phyloP scores from a whole-genome alignment of 2,329 filamentous ascomycete species.

The Pezicula radicicola region DNA sequence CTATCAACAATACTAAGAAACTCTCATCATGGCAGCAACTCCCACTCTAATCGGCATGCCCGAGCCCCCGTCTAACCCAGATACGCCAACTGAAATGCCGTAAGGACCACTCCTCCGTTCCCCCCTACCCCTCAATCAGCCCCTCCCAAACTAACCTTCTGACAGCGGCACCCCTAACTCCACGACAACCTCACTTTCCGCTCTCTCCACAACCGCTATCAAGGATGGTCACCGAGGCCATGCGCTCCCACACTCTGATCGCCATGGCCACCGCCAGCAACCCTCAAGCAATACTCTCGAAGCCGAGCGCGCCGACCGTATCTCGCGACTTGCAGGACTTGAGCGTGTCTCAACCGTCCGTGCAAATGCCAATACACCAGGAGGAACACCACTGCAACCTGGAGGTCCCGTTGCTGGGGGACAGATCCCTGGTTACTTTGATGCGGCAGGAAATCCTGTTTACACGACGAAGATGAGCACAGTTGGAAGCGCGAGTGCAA shows the following conservation, averaged over 20 bases:
- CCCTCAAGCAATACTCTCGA: slow-evolving; percentile 74
- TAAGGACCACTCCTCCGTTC: slow-evolving; percentile 44
- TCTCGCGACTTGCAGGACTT: slow-evolving; percentile 89
- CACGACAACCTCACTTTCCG: slow-evolving; percentile 85
- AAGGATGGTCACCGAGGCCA: slow-evolving; percentile 93
- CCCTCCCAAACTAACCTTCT: slow-evolving; percentile 15
- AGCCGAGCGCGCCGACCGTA: slow-evolving; percentile 90
- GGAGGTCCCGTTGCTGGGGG: slow-evolving; percentile 8
- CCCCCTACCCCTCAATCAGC: slow-evolving; percentile 13
- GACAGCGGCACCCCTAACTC: slow-evolving; percentile 87
- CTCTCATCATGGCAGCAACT: slow-evolving; percentile 15
- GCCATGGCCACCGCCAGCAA: slow-evolving; percentile 55
- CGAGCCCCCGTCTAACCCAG: slow-evolving; percentile 75
- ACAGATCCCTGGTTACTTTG: slow-evolving; percentile 71
- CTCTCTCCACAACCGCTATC: slow-evolving; percentile 90
- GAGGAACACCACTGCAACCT: slow-evolving; percentile 24
- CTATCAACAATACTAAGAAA: slow-evolving; percentile 1
- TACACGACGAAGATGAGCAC: slow-evolving; percentile 77
- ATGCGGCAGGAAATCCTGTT: slow-evolving; percentile 66
- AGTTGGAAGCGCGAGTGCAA: slow-evolving; percentile 86
- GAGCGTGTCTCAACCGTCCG: slow-evolving; percentile 81
- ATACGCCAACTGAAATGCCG: slow-evolving; percentile 88
- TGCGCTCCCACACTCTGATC: slow-evolving; percentile 55
- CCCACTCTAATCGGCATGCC: slow-evolving; percentile 78
- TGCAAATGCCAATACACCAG: slow-evolving; percentile 29